Evolutionary conservation across 2,329 filamentous ascomycete species (phyloP).

Genomic region (Parascedosporium putredinis): DNA sequence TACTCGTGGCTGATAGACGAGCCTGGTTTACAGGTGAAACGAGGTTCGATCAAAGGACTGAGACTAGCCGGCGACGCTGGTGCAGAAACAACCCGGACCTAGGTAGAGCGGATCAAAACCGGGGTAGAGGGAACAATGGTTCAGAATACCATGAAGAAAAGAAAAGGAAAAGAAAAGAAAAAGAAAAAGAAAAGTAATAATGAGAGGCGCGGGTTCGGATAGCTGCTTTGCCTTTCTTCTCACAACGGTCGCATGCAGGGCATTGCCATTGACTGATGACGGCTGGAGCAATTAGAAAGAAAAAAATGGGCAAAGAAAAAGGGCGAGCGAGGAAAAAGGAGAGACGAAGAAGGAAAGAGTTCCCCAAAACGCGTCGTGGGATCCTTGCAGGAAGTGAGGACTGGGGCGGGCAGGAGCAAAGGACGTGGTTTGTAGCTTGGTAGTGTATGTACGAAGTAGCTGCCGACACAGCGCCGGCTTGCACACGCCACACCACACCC

Average conservation of each 20-base stretch:
- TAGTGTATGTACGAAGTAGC: too few species aligned
- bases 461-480: too few species aligned
- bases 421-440: too few species aligned
- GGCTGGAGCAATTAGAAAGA: not conserved
- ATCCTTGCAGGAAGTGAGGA: not conserved
- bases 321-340: too few species aligned
- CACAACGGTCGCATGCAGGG: constrained; percentile 2
- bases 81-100: not conserved
- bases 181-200: constrained; percentile 1
- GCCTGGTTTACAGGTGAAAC: too few species aligned
- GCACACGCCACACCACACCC: too few species aligned
- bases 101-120: not conserved
- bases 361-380: constrained; percentile 6
- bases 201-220: not conserved
- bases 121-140: too few species aligned
- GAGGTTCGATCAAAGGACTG: too few species aligned
- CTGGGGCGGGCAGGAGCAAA: not conserved
- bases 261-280: constrained; percentile 4
- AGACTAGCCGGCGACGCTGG: not conserved
- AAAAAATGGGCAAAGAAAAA: not conserved
- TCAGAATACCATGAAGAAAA: not conserved
- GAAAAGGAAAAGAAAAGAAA: not conserved
- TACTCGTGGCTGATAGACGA: too few species aligned
- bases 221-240: constrained; percentile 2
- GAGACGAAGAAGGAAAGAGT: too few species aligned